Evolutionary conservation across 805 yeast genomes (phyloP), one percentile per base, ranked within the genome.

Genomic region (Komagataella kurtzmanii): DNA sequence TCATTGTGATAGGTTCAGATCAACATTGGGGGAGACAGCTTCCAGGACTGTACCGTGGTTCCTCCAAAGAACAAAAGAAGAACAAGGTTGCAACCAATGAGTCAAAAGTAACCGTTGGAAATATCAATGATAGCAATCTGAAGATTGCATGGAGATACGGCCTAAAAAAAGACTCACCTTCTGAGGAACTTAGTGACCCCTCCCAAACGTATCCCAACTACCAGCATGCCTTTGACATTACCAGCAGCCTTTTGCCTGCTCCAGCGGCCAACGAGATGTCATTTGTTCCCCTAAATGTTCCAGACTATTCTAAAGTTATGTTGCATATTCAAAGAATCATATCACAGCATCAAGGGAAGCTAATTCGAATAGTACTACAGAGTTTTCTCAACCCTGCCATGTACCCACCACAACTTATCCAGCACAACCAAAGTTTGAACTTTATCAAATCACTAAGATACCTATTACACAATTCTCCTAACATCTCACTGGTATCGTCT

Each of bases 71-170:
- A 7, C 75, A 80, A 56, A 83, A 83, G 65, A 81, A 79, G 62
- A 75, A 77, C 14, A 71, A 71, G 54, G 77, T 85, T 3, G 61
- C 67, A 17, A 75, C 74, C 52, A 76, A 82, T 54, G 84, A 84
- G 59, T 69, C 78, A 10, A 79, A 81, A 58, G 61, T 87, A 5
- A 80, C 86, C 52, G 91, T 85, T 3, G 78, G 83, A 30, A 86
- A 86, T 60, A 61, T 84, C 59, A 65, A 79, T 2, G 77, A 75
- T 54, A 52, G 55, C 57, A 48, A 55, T 54, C 69, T 90, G 74
- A 86, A 83, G 61, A 90, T 90, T 57, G 97, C 98, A 1, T 90
- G 98, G 98, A 77, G 97, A 59, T 90, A 90, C 61, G 93, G 91
- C 0, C 58, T 75, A 49, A 66, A 72, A 51, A 71, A 70, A 21